Evolutionary conservation across 2,329 filamentous ascomycete genomes (phyloP).

Genomic region (Phialophora macrospora): DNA sequence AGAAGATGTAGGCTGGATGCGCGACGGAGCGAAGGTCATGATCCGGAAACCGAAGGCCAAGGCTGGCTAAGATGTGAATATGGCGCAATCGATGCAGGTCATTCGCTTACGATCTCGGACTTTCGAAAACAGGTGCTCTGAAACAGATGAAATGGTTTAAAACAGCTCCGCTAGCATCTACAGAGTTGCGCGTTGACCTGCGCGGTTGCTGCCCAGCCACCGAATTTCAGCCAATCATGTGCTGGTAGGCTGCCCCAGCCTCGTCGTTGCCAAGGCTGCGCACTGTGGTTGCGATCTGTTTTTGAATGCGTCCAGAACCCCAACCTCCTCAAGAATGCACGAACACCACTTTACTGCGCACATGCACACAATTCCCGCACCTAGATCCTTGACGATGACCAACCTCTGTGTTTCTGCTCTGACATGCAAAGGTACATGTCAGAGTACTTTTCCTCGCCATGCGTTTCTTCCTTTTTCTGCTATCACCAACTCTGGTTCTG

Average conservation of each 20-base stretch:
- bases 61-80: conserved; percentile 1
- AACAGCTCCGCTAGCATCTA: not conserved
- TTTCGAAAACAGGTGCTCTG: conserved; percentile 1
- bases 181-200: not conserved
- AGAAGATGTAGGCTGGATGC: conserved; percentile 83
- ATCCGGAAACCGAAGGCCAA: conserved; percentile 64
- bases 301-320: not conserved
- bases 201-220: conserved; percentile 23
- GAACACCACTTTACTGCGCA: conserved; percentile 21
- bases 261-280: conserved; percentile 9
- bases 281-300: conserved; percentile 4
- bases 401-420: conserved; percentile 29
- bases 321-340: conserved; percentile 26
- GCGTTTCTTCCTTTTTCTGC: conserved; percentile 11
- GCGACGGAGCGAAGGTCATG: conserved; percentile 73
- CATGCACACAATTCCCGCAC: conserved; percentile 20
- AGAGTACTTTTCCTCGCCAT: conserved; percentile 18
- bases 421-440: conserved; percentile 33
- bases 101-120: conserved; percentile 3
- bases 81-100: conserved; percentile 10
- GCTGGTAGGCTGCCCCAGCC: not conserved
- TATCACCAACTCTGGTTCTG: conserved; percentile 1
- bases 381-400: conserved; percentile 22
- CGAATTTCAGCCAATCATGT: conserved; percentile 26
- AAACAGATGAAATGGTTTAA: conserved; percentile 5